phyloP scores from a whole-genome alignment of 345 rosid species.

The Camelina neglecta region DNA sequence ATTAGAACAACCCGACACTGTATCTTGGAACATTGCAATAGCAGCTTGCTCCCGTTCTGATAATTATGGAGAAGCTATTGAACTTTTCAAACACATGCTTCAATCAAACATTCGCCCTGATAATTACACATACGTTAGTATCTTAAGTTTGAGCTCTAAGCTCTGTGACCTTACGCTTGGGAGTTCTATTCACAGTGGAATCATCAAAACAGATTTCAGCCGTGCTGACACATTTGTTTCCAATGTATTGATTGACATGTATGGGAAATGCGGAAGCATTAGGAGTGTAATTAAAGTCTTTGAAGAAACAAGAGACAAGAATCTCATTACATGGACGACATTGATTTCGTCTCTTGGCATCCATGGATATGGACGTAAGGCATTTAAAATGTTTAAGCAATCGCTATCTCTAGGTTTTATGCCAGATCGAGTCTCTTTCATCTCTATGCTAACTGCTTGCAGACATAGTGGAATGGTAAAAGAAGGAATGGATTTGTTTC shows the following conservation, averaged over 20 bases:
- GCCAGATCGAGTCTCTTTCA: conserved; percentile 73
- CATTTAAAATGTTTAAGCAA: conserved; percentile 65
- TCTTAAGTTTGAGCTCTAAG: conserved; percentile 60
- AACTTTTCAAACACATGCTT: conserved; percentile 69
- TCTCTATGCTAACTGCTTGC: conserved; percentile 73
- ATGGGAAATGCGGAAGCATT: conserved; percentile 84
- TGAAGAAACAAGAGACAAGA: conserved; percentile 53
- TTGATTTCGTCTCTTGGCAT: conserved; percentile 74
- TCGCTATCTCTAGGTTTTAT: conserved; percentile 60
- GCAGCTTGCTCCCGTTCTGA: conserved; percentile 76
- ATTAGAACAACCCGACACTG: conserved; percentile 71
- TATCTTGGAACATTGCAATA: conserved; percentile 82
- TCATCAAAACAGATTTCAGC: conserved; percentile 63
- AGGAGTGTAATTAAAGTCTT: conserved; percentile 57
- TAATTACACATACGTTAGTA: conserved; percentile 78
- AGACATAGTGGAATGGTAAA: conserved; percentile 72
- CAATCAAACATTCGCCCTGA: conserved; percentile 59
- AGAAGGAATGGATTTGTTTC: conserved; percentile 77
- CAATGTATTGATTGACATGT: conserved; percentile 84
- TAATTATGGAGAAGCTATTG: conserved; percentile 56
- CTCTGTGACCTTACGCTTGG: conserved; percentile 66
- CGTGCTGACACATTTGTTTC: conserved; percentile 60
- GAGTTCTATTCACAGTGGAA: conserved; percentile 69
- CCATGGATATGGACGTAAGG: conserved; percentile 62
- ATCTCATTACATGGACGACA: conserved; percentile 80